These are phyloP conservation scores for Olyra latifolia DNA, from an alignment of 176 grass and related monocot genomes.

Conservation along the genomic window DNA sequence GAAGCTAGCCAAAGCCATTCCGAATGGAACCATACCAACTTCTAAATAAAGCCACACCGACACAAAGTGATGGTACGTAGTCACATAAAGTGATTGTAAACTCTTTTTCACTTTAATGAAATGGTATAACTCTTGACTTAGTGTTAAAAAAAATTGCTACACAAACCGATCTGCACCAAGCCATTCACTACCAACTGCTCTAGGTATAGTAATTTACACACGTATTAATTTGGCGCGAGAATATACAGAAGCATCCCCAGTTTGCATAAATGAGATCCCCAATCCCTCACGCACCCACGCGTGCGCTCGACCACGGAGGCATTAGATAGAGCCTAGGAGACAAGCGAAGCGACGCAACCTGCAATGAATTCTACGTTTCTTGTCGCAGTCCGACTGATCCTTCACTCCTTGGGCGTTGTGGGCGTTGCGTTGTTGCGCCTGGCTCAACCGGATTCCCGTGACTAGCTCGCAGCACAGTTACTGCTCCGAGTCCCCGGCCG, in stretches of 20 bases:
- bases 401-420: background rate
- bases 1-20: too few relatives aligned
- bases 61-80: too few relatives aligned
- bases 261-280: background rate
- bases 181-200: background rate
- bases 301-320: background rate
- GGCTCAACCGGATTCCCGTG: constrained; percentile 46
- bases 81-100: too few relatives aligned
- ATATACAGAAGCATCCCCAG: background rate
- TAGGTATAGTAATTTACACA: background rate
- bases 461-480: constrained; percentile 36
- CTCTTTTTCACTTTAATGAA: too few relatives aligned
- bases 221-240: background rate
- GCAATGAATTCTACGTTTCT: background rate
- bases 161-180: background rate
- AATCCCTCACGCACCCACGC: background rate
- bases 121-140: too few relatives aligned
- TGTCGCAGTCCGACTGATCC: background rate
- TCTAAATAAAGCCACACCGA: too few relatives aligned
- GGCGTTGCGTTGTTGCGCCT: background rate
- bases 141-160: too few relatives aligned
- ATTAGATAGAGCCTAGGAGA: background rate
- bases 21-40: too few relatives aligned
- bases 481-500: background rate
- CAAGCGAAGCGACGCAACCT: background rate